Conservation (phyloP, 2,329 filamentous ascomycete species). For the Botrytis tulipae region DNA sequence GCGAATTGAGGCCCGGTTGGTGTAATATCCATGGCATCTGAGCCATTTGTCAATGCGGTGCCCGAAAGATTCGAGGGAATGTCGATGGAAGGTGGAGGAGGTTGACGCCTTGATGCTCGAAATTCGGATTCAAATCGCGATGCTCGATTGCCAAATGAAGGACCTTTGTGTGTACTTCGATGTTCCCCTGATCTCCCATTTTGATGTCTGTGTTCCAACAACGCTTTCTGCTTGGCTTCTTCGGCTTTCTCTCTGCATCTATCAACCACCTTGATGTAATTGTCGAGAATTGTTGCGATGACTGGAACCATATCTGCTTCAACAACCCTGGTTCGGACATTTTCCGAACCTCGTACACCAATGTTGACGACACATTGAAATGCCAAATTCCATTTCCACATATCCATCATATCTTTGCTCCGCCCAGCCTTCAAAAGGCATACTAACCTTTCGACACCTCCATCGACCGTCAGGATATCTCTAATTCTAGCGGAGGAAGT, state of each 20-base stretch:
- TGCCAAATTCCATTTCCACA: conserved; percentile 99
- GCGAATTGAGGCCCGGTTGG: conserved; percentile 61
- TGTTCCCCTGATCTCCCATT: conserved; percentile 33
- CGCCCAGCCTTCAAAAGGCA: conserved; percentile 97
- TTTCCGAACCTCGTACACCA: conserved; percentile 91
- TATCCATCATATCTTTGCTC: conserved; percentile 98
- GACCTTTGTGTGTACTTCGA: conserved; percentile 35
- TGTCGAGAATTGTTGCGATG: conserved; percentile 95
- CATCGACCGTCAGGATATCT: conserved; percentile 97
- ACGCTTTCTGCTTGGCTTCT: conserved; percentile 67
- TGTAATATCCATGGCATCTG: conserved; percentile 57
- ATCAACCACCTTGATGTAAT: conserved; percentile 96
- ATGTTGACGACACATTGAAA: conserved; percentile 99
- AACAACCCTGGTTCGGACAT: conserved; percentile 89
- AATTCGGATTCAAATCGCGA: conserved; percentile 56
- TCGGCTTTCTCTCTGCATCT: conserved; percentile 86
- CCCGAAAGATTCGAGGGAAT: conserved; percentile 60
- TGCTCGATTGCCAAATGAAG: conserved; percentile 52
- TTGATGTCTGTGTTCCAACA: conserved; percentile 40
- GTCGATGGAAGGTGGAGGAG: conserved; percentile 80
- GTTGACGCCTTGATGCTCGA: conserved; percentile 68
- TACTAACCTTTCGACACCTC: conserved; percentile 91
- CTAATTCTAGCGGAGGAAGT: conserved; percentile 96
- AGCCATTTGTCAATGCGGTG: conserved; percentile 46
- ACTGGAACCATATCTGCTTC: conserved; percentile 99